Evolutionary conservation across 2,329 filamentous ascomycete species (phyloP), one percentile per base, ranked within the genome.

Genomic region (Monilinia aucupariae): DNA sequence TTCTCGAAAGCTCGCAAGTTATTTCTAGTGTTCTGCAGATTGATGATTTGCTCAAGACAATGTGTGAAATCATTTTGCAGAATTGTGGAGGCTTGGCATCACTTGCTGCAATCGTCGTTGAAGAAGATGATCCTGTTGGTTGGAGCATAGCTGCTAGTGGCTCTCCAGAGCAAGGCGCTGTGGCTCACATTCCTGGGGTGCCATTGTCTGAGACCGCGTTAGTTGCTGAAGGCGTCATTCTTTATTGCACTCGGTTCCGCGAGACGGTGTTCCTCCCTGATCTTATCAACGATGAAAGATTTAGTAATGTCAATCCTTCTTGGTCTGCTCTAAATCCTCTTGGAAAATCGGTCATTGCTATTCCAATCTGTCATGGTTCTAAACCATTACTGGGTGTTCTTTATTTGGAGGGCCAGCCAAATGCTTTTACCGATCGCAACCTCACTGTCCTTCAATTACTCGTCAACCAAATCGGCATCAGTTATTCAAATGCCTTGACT

Each of bases 31-130:
- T 92, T 58, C 76, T 93, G 13, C 83, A 89, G 67, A 84, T 92
- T 15, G 89, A 92, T 67, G 83, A 88, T 69, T 80, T 93, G 4
- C 81, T 92, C 65, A 86, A 88, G 70, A 92, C 89, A 49, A 91
- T 93, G 85, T 90, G 88, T 68, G 86, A 91, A 65, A 90, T 92
- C 66, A 90, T 92, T 55, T 75, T 92, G 32, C 87, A 92, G 68
- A 91, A 88, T 0, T 91, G 88, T 59, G 89, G 88, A 47, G 83
- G 84, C 39, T 81, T 84, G 9, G 88, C 88, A 10, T 88, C 87
- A 2, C 79, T 88, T 7, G 89, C 88, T 22, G 89, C 88, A 17
- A 89, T 93, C 60, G 81, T 91, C 27, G 85, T 91, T 10, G 85
- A 90, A 69, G 88, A 90, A 63, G 83, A 86, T 52, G 83, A 83